phyloP scores from a whole-genome alignment of 495 filamentous ascomycete species.

The Parmelia sp. region DNA sequence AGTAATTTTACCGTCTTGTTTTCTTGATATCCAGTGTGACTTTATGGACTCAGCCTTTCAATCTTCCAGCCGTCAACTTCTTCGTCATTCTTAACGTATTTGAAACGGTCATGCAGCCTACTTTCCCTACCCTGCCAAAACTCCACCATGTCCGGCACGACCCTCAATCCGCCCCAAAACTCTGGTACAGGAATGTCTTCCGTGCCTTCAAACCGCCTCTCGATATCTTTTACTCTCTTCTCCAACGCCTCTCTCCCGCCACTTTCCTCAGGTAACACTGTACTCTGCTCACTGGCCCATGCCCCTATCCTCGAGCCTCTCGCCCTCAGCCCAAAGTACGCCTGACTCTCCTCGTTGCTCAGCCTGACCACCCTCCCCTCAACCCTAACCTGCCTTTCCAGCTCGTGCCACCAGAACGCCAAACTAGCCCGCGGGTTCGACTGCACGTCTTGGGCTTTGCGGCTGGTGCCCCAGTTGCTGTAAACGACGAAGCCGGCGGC shows the following conservation, averaged over 20 bases:
- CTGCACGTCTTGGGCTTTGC: slow-evolving; percentile 54
- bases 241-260: slow-evolving; percentile 37
- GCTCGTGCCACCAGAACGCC: slow-evolving; percentile 78
- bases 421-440: slow-evolving; percentile 62
- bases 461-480: slow-evolving; percentile 77
- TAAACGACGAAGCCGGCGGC: slow-evolving; percentile 81
- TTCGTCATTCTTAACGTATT: slow-evolving; percentile 55
- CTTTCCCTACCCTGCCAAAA: slow-evolving; percentile 95
- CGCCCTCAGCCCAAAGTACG: slow-evolving; percentile 72
- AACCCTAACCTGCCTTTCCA: slow-evolving; percentile 64
- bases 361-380: slow-evolving; percentile 56
- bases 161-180: slow-evolving; percentile 89
- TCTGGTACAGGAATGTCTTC: slow-evolving; percentile 82
- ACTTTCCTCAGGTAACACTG: slow-evolving; percentile 33
- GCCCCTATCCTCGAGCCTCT: slow-evolving; percentile 79
- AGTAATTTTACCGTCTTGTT: neutral
- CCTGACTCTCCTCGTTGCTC: slow-evolving; percentile 75
- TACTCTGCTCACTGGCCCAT: slow-evolving; percentile 91
- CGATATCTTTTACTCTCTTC: slow-evolving; percentile 23
- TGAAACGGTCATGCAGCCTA: slow-evolving; percentile 88
- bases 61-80: slow-evolving; percentile 28
- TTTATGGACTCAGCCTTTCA: slow-evolving; percentile 43
- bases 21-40: neutral
- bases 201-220: slow-evolving; percentile 21
- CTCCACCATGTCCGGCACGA: slow-evolving; percentile 60